Percentiles rank a stretch among this genome's conserved stretches.
Evolutionary conservation across 140 eudicot species (phyloP).

Genomic region (Oenanthe javanica): DNA sequence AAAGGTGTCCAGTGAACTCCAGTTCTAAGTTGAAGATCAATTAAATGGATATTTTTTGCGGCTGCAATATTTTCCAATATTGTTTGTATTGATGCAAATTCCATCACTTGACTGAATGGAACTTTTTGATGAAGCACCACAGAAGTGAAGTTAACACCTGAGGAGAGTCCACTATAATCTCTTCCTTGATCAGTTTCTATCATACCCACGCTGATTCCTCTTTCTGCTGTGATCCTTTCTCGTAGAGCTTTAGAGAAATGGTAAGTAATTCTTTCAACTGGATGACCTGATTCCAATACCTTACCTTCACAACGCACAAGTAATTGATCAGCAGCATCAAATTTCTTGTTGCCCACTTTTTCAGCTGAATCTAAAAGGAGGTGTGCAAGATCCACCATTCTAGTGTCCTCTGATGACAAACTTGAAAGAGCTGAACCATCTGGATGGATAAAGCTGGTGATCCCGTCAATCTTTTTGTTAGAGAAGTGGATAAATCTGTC

Average conservation of each 20-base stretch:
- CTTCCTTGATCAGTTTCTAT: slow-evolving; percentile 16
- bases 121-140: slow-evolving; percentile 31
- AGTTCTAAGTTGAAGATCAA: not conserved
- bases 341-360: slow-evolving; percentile 29
- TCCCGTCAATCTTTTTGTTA: slow-evolving; percentile 28
- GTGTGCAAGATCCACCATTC: slow-evolving; percentile 53
- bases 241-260: slow-evolving; percentile 39
- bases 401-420: slow-evolving; percentile 35
- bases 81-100: slow-evolving; percentile 41
- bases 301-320: slow-evolving; percentile 36
- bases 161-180: not conserved
- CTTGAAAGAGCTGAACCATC: slow-evolving; percentile 33
- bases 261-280: slow-evolving; percentile 37
- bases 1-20: slow-evolving; percentile 42
- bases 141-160: slow-evolving; percentile 22
- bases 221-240: slow-evolving; percentile 32
- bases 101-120: slow-evolving; percentile 44
- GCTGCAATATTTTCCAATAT: slow-evolving; percentile 33
- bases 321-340: slow-evolving; percentile 30
- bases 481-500: slow-evolving; percentile 51
- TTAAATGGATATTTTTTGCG: slow-evolving; percentile 10
- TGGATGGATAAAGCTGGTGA: slow-evolving; percentile 45
- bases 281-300: slow-evolving; percentile 34
- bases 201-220: slow-evolving; percentile 17
- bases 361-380: slow-evolving; percentile 58